phyloP scores from a whole-genome alignment of 208 protist genomes.

The Acanthamoeba lenticulata region DNA sequence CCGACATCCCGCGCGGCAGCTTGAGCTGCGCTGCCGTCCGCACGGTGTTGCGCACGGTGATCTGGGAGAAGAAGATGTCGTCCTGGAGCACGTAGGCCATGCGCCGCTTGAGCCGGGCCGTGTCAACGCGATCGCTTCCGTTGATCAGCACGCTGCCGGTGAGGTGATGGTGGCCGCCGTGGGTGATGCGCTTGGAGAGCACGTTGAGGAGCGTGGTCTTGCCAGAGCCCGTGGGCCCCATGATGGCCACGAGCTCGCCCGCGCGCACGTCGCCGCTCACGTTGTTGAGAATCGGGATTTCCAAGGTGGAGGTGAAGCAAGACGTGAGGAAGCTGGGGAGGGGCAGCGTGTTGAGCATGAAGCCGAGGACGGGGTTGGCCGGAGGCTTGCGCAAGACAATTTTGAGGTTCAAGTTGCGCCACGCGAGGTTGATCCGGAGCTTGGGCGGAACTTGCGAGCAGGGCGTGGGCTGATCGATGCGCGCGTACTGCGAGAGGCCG shows the following conservation, averaged over 20 bases:
- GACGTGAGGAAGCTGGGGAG: neutral
- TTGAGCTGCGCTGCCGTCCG: slow-evolving; percentile 52
- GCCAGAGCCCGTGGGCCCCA: slow-evolving; percentile 7
- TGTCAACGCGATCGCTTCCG: neutral
- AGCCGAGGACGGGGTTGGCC: neutral
- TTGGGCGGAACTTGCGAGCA: neutral
- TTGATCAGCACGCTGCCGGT: slow-evolving; percentile 58
- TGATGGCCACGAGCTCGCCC: neutral
- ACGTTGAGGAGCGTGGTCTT: slow-evolving; percentile 74
- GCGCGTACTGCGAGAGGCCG: no score
- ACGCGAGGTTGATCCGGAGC: slow-evolving; percentile 11
- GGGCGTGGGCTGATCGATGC: neutral
- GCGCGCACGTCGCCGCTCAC: neutral
- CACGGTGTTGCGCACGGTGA: slow-evolving; percentile 73
- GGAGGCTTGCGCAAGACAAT: neutral
- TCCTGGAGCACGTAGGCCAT: slow-evolving; percentile 75
- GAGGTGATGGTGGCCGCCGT: no score
- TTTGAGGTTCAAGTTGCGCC: slow-evolving; percentile 20
- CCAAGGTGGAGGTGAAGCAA: neutral
- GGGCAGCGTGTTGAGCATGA: slow-evolving; percentile 1
- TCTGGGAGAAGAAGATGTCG: slow-evolving; percentile 67
- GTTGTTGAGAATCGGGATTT: neutral
- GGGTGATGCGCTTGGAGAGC: slow-evolving; percentile 39
- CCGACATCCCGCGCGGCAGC: neutral
- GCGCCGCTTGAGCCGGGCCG: slow-evolving; percentile 7